Percentiles rank a stretch among this genome's conserved stretches.
phyloP scores from a whole-genome alignment of 202 grass and related monocot species.

The Carex arenaria region DNA sequence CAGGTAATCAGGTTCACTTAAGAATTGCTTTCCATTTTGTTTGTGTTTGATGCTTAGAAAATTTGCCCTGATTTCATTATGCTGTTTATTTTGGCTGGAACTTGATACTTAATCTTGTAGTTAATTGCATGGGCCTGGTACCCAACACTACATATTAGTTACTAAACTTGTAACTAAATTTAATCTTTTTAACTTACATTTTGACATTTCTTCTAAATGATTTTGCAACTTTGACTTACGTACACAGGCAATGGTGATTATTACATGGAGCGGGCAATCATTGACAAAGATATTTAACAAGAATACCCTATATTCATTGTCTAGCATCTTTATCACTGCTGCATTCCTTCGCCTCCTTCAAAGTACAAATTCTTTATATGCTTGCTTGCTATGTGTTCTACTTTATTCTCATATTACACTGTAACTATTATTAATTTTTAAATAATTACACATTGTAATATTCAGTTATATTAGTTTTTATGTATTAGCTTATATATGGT shows the following conservation, averaged over 20 bases:
- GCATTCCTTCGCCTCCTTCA: constrained; percentile 81
- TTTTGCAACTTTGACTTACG: not conserved
- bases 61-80: not conserved
- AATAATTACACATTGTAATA: not conserved
- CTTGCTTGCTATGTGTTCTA: not conserved
- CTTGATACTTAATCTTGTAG: not conserved
- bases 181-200: not conserved
- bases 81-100: not conserved
- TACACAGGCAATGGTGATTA: constrained; percentile 40
- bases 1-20: constrained; percentile 42
- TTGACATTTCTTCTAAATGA: not conserved
- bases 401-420: not conserved
- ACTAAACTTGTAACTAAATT: too few species aligned
- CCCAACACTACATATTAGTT: not conserved
- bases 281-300: constrained; percentile 57
- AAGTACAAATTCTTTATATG: constrained; percentile 41
- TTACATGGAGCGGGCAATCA: constrained; percentile 47
- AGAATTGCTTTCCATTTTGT: not conserved
- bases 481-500: not conserved
- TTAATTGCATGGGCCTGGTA: not conserved
- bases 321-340: constrained; percentile 89
- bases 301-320: constrained; percentile 71
- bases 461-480: not conserved
- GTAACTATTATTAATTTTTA: not conserved
- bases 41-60: not conserved